Evolutionary conservation across 176 grass and related monocot species (phyloP).

Genomic region (Eragrostis curvula): DNA sequence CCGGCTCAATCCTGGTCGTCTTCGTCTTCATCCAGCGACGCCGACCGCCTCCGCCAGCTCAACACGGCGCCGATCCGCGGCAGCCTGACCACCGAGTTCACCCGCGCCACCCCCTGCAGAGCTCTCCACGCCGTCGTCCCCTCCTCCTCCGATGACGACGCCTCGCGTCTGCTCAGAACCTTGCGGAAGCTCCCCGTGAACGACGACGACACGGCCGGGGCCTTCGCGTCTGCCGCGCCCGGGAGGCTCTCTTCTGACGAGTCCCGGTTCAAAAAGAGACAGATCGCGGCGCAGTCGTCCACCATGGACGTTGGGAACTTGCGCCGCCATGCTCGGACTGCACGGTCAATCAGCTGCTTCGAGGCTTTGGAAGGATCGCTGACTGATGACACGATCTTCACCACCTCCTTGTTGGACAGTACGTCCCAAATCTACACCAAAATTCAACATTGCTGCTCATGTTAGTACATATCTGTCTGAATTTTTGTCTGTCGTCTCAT

Average conservation of each 20-base stretch:
- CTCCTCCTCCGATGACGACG: conserved; percentile 26
- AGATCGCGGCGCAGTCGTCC: conserved; percentile 77
- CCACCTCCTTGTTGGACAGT: conserved; percentile 76
- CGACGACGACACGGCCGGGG: conserved; percentile 9
- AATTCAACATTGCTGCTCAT: not conserved
- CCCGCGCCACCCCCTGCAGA: conserved; percentile 62
- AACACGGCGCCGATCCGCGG: conserved; percentile 51
- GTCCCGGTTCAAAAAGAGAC: conserved; percentile 61
- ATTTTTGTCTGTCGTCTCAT: not conserved
- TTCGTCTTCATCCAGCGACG: conserved; percentile 51
- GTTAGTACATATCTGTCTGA: not conserved
- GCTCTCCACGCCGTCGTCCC: conserved; percentile 55
- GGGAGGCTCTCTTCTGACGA: not conserved
- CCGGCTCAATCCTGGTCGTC: conserved; percentile 27
- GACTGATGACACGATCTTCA: conserved; percentile 63
- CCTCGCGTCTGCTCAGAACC: not conserved
- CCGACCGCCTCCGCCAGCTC: conserved; percentile 58
- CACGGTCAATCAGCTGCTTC: conserved; percentile 57
- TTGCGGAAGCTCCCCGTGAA: conserved; percentile 59
- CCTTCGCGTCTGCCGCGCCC: not conserved
- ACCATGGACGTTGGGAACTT: conserved; percentile 80
- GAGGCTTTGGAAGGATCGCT: conserved; percentile 60
- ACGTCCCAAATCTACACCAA: conserved; percentile 81
- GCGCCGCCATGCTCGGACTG: conserved; percentile 65
- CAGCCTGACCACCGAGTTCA: conserved; percentile 69